Base-by-base conservation (phyloP, 176 grass and related monocot genomes). In the Hyparrhenia diplandra region DNA sequence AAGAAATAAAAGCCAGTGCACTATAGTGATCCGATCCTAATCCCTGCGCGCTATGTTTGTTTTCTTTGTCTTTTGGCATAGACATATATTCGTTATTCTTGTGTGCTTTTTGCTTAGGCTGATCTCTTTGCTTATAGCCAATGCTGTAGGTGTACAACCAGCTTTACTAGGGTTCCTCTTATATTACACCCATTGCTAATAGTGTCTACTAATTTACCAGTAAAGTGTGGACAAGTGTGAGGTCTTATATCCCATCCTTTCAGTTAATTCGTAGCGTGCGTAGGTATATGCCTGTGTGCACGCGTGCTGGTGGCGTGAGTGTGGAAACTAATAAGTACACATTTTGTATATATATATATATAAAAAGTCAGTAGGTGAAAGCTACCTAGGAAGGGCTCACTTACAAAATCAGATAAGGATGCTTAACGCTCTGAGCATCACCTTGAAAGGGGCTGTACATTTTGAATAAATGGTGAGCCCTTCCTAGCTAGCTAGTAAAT, bases 321-420 rank as follows among this genome's bases (percentile, higher is more conserved):
- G 47, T 52, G 49, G n/a, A n/a, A n/a, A n/a, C n/a, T n/a, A n/a
- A n/a, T 63, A 76, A 34, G 34, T 32, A 89, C 77, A 43, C 35
- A 29, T 20, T 8, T 41, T 41, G 68, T 49, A 79, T 40, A 62
- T n/a, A n/a, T n/a, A n/a, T n/a, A n/a, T n/a, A n/a, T n/a, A n/a
- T n/a, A n/a, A 41, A 75, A 81, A 34, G 64, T 31, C 42, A 77
- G 45, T 78, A 78, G 87, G 82, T 85, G 55, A 85, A 77, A 57
- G 14, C 82, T 89, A 13, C 76, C 6, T 5, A 80, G 25, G 18
- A 71, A 85, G 52, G 63, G 21, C 64, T 76, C 64, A 16, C 11
- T 64, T 25, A 52, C 49, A 52, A 52, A 52, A 54, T 54, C 0
- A 55, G 52, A 9, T n/a, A 55, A 55, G 20, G 20, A n/a, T 10